Conservation (phyloP, 805 yeast species). For the Candida chauliodis region DNA sequence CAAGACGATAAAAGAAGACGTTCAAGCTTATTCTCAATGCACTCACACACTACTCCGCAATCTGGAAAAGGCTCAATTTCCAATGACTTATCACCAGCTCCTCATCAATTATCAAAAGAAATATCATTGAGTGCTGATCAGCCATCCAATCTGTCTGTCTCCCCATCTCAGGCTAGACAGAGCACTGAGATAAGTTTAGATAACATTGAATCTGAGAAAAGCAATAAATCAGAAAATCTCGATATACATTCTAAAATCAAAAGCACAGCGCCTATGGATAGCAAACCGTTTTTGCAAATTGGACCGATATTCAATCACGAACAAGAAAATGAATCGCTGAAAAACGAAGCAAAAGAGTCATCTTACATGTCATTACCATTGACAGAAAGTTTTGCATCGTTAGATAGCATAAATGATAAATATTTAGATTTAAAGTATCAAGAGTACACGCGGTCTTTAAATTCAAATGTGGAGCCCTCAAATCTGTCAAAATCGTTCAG, state of each 20-base stretch:
- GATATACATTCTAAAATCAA: neutral
- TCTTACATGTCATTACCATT: constrained; percentile 70
- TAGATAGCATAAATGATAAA: constrained; percentile 66
- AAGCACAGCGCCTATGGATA: neutral
- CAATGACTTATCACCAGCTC: neutral
- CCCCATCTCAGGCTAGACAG: no score
- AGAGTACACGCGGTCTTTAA: constrained; percentile 22
- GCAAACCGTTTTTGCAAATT: constrained; percentile 20
- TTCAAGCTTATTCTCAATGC: constrained; percentile 24
- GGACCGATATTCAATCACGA: constrained; percentile 19
- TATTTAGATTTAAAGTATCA: constrained; percentile 40
- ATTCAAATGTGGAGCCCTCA: constrained; percentile 5
- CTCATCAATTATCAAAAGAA: constrained; percentile 5
- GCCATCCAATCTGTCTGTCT: neutral
- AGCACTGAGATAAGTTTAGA: constrained; percentile 16
- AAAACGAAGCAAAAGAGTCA: constrained; percentile 36
- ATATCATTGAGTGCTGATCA: neutral
- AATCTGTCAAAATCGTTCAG: neutral
- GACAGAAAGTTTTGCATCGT: constrained; percentile 73
- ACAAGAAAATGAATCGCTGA: neutral
- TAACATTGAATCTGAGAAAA: constrained; percentile 8
- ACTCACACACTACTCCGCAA: constrained; percentile 5
- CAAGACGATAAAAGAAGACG: constrained; percentile 38
- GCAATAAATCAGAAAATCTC: neutral
- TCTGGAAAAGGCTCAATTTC: constrained; percentile 1